These are phyloP conservation scores for Exutisphaerella laricina DNA, from an alignment of 2,329 filamentous ascomycete species.

Conservation along the genomic window DNA sequence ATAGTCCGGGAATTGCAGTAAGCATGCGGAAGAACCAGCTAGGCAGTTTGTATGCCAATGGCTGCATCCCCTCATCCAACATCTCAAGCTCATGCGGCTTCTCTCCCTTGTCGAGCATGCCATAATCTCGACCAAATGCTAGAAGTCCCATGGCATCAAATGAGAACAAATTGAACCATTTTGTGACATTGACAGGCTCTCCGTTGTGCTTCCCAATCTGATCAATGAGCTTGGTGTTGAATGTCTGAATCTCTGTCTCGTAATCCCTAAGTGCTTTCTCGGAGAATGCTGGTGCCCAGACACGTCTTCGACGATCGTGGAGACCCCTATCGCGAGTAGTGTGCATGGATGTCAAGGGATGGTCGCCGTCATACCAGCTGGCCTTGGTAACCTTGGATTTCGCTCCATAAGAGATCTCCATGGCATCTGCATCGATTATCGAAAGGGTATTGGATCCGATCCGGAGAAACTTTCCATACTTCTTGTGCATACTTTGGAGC, in stretches of 20 bases:
- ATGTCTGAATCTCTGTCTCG: slow-evolving; percentile 35
- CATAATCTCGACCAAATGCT: slow-evolving; percentile 41
- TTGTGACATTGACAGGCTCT: slow-evolving; percentile 35
- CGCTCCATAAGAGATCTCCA: slow-evolving; percentile 37
- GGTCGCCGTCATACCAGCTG: slow-evolving; percentile 38
- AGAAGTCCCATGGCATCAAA: slow-evolving; percentile 46
- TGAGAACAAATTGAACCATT: slow-evolving; percentile 41
- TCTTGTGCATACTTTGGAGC: slow-evolving; percentile 31
- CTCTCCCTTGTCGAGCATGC: slow-evolving; percentile 36
- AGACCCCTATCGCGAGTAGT: slow-evolving; percentile 33
- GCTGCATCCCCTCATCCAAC: slow-evolving; percentile 34
- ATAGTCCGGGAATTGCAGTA: slow-evolving; percentile 33
- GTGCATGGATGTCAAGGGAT: slow-evolving; percentile 37
- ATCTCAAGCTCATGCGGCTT: slow-evolving; percentile 35
- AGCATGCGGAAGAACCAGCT: slow-evolving; percentile 36
- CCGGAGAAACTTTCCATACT: slow-evolving; percentile 34
- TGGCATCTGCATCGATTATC: slow-evolving; percentile 34
- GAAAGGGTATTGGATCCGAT: slow-evolving; percentile 36
- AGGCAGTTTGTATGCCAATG: slow-evolving; percentile 28
- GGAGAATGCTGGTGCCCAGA: slow-evolving; percentile 41
- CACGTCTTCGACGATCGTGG: slow-evolving; percentile 38
- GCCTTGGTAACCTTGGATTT: slow-evolving; percentile 39
- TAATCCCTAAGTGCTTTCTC: slow-evolving; percentile 40
- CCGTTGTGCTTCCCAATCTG: slow-evolving; percentile 28
- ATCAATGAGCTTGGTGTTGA: slow-evolving; percentile 35